These are phyloP conservation scores for Flaveria bidentis DNA, from an alignment of 129 eudicot genomes.

Conservation along the genomic window DNA sequence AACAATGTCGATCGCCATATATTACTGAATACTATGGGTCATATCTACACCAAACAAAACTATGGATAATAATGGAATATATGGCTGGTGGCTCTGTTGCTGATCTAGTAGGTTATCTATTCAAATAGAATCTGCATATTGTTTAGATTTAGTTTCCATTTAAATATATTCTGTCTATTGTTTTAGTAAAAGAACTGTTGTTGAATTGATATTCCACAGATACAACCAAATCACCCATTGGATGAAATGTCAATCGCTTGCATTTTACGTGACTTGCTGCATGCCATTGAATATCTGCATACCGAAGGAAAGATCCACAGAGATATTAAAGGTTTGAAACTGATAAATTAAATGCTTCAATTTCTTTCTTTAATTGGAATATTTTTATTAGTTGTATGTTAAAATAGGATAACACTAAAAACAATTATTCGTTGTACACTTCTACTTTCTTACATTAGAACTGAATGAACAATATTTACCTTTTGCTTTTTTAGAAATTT, in stretches of 20 bases:
- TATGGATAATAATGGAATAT: slow-evolving; percentile 98
- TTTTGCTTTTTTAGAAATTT: neutral
- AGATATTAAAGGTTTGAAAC: slow-evolving; percentile 81
- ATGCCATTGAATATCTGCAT: slow-evolving; percentile 95
- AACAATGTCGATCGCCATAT: slow-evolving; percentile 89
- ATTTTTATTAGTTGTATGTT: neutral
- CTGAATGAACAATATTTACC: neutral
- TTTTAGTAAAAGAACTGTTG: neutral
- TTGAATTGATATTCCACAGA: slow-evolving; percentile 50
- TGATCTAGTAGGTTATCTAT: slow-evolving; percentile 72
- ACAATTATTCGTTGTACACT: neutral
- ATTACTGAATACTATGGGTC: slow-evolving; percentile 97
- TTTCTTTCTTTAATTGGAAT: neutral
- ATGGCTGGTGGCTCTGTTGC: slow-evolving; percentile 99
- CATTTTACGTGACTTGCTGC: slow-evolving; percentile 89
- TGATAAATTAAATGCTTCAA: slow-evolving; percentile 4
- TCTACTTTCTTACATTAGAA: neutral
- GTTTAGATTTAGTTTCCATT: neutral
- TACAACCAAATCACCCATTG: slow-evolving; percentile 88
- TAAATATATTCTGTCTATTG: neutral
- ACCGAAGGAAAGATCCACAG: slow-evolving; percentile 95
- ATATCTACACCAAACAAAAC: slow-evolving; percentile 79
- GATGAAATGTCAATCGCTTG: slow-evolving; percentile 93
- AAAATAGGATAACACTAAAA: neutral
- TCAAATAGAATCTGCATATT: neutral